Percentiles rank a stretch among this genome's conserved stretches.
Conservation (phyloP, 2,329 filamentous ascomycete genomes). For the Aspergillus sp. region DNA sequence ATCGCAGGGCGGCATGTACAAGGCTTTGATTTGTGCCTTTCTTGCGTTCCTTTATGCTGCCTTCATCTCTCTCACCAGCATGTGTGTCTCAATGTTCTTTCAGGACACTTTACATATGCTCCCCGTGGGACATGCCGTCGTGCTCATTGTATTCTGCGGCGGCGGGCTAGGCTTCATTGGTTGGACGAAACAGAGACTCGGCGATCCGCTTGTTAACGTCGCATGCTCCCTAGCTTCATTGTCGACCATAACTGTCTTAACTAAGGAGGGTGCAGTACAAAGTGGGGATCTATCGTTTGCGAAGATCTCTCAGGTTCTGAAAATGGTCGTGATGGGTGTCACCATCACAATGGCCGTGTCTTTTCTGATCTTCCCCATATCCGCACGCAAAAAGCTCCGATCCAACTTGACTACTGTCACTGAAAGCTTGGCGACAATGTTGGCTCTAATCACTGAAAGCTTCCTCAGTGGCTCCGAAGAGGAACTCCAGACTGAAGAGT, state of each 20-base stretch:
- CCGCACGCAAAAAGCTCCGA: constrained; percentile 72
- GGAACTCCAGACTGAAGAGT: constrained; percentile 69
- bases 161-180: constrained; percentile 84
- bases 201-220: constrained; percentile 78
- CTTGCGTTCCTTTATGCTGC: constrained; percentile 78
- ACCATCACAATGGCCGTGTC: constrained; percentile 72
- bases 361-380: constrained; percentile 74
- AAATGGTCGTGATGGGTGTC: constrained; percentile 81
- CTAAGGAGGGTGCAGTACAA: constrained; percentile 87
- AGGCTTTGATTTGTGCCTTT: constrained; percentile 75
- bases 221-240: constrained; percentile 84
- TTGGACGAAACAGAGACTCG: constrained; percentile 80
- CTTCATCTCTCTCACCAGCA: constrained; percentile 76
- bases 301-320: constrained; percentile 79
- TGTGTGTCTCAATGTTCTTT: constrained; percentile 83
- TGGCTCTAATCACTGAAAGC: constrained; percentile 76
- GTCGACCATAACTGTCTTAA: constrained; percentile 84
- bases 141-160: constrained; percentile 81
- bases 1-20: constrained; percentile 84
- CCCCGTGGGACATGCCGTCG: constrained; percentile 72
- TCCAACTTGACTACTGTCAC: constrained; percentile 73
- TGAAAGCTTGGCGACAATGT: constrained; percentile 74
- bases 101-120: constrained; percentile 67
- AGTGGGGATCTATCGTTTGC: constrained; percentile 76
- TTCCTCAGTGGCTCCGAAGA: constrained; percentile 83